These are phyloP conservation scores for Nothophoma quercina DNA, from an alignment of 2,329 filamentous ascomycete species.

Conservation along the genomic window DNA sequence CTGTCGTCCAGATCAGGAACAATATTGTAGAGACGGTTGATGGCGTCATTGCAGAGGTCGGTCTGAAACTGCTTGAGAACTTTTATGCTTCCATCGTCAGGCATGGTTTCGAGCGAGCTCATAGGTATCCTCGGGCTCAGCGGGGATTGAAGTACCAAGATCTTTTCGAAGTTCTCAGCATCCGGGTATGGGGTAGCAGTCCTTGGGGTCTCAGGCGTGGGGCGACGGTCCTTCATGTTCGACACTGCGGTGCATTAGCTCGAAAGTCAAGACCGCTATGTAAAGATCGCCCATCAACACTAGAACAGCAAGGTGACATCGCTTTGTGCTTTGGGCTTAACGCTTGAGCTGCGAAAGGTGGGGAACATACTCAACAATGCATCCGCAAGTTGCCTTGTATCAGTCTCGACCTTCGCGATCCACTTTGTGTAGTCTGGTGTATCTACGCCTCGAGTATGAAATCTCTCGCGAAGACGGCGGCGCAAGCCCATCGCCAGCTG, in stretches of 20 bases:
- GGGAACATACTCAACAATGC: conserved; percentile 30
- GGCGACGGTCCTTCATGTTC: conserved; percentile 25
- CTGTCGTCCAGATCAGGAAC: conserved; percentile 32
- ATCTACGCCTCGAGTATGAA: conserved; percentile 34
- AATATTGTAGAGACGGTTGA: conserved; percentile 35
- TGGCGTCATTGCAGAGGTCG: conserved; percentile 31
- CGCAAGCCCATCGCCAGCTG: conserved; percentile 33
- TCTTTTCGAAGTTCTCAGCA: conserved; percentile 23
- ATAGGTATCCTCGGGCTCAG: conserved; percentile 33
- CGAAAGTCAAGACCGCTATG: no score
- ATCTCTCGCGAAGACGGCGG: conserved; percentile 31
- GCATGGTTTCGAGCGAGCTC: conserved; percentile 26
- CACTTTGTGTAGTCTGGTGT: conserved; percentile 35
- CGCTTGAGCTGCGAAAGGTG: conserved; percentile 3
- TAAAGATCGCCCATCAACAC: no score
- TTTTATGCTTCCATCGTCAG: conserved; percentile 36
- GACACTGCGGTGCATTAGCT: conserved; percentile 18
- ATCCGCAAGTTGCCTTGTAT: conserved; percentile 31
- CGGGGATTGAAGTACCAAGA: conserved; percentile 34
- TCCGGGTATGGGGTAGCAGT: conserved; percentile 20
- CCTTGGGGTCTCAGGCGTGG: conserved; percentile 27
- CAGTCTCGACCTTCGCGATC: conserved; percentile 32
- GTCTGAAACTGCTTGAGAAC: conserved; percentile 39
- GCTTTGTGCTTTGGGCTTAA: neutral
- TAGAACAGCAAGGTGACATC: no score